Percentiles rank a stretch among this genome's conserved stretches.
phyloP scores from a whole-genome alignment of 2,329 filamentous ascomycete species.

The Fusarium sp. region DNA sequence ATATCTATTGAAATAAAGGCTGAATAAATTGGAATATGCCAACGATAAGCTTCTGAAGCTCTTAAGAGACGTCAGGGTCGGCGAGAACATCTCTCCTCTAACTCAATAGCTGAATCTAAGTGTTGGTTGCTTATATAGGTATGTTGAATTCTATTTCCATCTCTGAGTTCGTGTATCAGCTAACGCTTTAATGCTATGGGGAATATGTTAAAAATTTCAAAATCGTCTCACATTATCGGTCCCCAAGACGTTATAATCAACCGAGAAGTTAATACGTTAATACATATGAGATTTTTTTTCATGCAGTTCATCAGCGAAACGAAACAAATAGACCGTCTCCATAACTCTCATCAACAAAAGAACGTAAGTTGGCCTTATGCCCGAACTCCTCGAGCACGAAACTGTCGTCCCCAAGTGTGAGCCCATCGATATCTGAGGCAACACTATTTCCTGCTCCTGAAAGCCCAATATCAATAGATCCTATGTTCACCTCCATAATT shows the following conservation, averaged over 20 bases:
- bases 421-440: neutral
- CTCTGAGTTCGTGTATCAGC: neutral
- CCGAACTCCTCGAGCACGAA: neutral
- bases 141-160: neutral
- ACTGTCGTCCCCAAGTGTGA: neutral
- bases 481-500: too few relatives aligned
- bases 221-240: neutral
- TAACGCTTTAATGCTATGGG: rapidly evolving
- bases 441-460: neutral
- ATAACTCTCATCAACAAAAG: neutral
- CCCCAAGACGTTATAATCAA: neutral
- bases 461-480: too few relatives aligned
- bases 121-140: neutral
- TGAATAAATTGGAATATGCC: too few relatives aligned
- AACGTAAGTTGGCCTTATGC: neutral
- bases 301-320: neutral
- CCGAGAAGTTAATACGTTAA: too few relatives aligned
- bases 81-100: too few relatives aligned
- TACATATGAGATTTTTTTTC: too few relatives aligned
- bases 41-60: too few relatives aligned
- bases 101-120: neutral
- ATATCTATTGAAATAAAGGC: too few relatives aligned
- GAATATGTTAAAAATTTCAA: neutral
- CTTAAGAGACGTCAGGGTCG: too few relatives aligned
- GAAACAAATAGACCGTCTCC: neutral